Percentiles rank a stretch among this genome's conserved stretches.
These are phyloP conservation scores for Russula compacta DNA, from an alignment of 768 basidiomycete species.

Conservation along the genomic window DNA sequence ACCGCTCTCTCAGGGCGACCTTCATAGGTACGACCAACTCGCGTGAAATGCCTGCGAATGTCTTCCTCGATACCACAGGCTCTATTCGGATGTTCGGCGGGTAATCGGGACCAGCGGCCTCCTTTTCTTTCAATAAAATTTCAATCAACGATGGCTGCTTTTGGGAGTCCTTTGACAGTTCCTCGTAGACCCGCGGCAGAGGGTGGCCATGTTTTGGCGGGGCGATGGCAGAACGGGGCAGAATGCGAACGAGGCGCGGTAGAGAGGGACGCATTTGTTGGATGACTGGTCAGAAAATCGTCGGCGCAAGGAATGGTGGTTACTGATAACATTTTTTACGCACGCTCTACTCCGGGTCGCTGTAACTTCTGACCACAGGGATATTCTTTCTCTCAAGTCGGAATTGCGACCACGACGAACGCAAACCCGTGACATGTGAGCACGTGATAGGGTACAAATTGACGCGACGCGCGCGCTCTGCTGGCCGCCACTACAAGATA, in stretches of 20 bases:
- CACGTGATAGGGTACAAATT: background rate
- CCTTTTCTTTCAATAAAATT: conserved; percentile 33
- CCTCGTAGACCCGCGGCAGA: conserved; percentile 23
- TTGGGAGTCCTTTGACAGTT: conserved; percentile 10
- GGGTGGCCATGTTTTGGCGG: conserved; percentile 20
- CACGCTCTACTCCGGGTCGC: background rate
- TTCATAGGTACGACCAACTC: conserved; percentile 34
- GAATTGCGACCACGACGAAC: too few relatives aligned
- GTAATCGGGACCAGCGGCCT: conserved; percentile 32
- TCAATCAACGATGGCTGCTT: conserved; percentile 31
- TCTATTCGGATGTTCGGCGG: conserved; percentile 46
- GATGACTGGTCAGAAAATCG: background rate
- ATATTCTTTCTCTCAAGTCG: background rate
- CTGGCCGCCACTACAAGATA: background rate
- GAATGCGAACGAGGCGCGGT: conserved; percentile 30
- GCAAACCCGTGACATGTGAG: background rate
- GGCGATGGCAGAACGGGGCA: conserved; percentile 29
- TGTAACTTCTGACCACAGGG: too few relatives aligned
- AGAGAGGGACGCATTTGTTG: conserved; percentile 27
- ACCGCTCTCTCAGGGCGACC: conserved; percentile 28
- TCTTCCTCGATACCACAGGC: conserved; percentile 32
- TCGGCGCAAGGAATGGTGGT: background rate
- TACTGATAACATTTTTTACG: background rate
- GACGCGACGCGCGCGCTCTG: background rate
- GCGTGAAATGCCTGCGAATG: conserved; percentile 33